A percentile compares a stretch with the other conserved stretches of the same genome.
phyloP scores from a whole-genome alignment of 352 stramenopile species.

The Phytopythium litorale region DNA sequence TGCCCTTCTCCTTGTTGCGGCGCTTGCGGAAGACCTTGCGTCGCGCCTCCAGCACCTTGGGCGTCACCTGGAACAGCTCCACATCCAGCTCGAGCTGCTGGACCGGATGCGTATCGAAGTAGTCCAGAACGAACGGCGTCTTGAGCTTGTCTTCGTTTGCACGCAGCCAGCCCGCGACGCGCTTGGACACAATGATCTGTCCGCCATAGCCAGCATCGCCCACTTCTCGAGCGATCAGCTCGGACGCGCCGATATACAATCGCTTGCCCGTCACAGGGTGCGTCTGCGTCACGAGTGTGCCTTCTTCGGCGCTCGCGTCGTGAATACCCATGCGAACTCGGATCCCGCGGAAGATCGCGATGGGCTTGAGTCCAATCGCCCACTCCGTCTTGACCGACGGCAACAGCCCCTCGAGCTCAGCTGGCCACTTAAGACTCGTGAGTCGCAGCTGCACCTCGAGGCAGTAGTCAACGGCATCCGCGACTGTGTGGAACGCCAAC shows the following conservation, averaged over 20 bases:
- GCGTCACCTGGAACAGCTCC: conserved; percentile 57
- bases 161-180: conserved; percentile 47
- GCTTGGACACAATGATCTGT: conserved; percentile 66
- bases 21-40: conserved; percentile 55
- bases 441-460: conserved; percentile 60
- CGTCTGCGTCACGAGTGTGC: conserved; percentile 39
- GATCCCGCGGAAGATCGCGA: conserved; percentile 54
- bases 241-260: conserved; percentile 60
- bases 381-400: conserved; percentile 56
- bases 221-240: conserved; percentile 60
- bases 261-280: conserved; percentile 67
- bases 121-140: conserved; percentile 46
- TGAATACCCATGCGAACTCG: conserved; percentile 79
- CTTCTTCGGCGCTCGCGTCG: conserved; percentile 53
- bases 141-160: conserved; percentile 31
- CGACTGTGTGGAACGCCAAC: conserved; percentile 62
- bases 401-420: conserved; percentile 41
- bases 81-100: conserved; percentile 48
- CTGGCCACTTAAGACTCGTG: conserved; percentile 57
- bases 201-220: conserved; percentile 61
- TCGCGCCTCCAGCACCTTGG: conserved; percentile 45
- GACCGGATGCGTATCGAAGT: conserved; percentile 43
- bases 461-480: conserved; percentile 61
- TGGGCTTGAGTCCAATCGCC: conserved; percentile 35
- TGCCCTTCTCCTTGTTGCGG: conserved; percentile 22